phyloP scores from a whole-genome alignment of 2,329 filamentous ascomycete genomes.

The Hortaea werneckii region DNA sequence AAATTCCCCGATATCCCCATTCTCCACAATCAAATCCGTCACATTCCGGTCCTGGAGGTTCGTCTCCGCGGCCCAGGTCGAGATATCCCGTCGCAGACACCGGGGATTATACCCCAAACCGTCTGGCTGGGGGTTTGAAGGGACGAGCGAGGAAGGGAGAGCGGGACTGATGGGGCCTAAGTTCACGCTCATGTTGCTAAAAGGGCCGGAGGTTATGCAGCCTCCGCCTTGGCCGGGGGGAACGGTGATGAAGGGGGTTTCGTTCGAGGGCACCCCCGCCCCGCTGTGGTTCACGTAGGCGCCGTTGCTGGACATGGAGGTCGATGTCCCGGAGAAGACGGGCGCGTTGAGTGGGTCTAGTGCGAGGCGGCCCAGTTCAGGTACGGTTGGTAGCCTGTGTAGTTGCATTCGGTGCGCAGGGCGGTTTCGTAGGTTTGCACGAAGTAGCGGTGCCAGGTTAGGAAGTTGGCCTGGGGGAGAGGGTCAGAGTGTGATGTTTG shows the following conservation, averaged over 20 bases:
- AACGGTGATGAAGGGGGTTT: constrained; percentile 21
- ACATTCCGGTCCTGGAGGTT: constrained; percentile 10
- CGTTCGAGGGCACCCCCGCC: constrained; percentile 6
- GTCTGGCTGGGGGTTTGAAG: constrained; percentile 20
- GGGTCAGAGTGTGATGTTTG: not conserved
- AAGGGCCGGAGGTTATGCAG: constrained; percentile 42
- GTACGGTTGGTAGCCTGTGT: constrained; percentile 36
- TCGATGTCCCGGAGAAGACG: constrained; percentile 46
- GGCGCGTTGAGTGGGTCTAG: constrained; percentile 37
- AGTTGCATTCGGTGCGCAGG: constrained; percentile 33
- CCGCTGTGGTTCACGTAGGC: constrained; percentile 20
- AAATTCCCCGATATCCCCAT: constrained; percentile 12
- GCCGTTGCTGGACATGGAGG: constrained; percentile 27
- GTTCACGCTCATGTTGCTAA: constrained; percentile 36
- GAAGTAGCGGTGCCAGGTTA: constrained; percentile 35
- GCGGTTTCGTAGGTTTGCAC: constrained; percentile 33
- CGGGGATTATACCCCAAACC: constrained; percentile 24
- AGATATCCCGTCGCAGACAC: constrained; percentile 31
- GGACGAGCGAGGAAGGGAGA: constrained; percentile 15
- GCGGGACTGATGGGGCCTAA: constrained; percentile 39
- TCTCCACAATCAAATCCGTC: constrained; percentile 11
- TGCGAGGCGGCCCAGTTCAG: constrained; percentile 43
- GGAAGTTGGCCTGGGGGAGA: constrained; percentile 20
- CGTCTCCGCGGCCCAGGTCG: constrained; percentile 6
- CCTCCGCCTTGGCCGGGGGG: constrained; percentile 44